A percentile compares a stretch with the other conserved stretches of the same genome.
Conservation (phyloP, 768 basidiomycete genomes). For the Gautieria morchelliformis region DNA sequence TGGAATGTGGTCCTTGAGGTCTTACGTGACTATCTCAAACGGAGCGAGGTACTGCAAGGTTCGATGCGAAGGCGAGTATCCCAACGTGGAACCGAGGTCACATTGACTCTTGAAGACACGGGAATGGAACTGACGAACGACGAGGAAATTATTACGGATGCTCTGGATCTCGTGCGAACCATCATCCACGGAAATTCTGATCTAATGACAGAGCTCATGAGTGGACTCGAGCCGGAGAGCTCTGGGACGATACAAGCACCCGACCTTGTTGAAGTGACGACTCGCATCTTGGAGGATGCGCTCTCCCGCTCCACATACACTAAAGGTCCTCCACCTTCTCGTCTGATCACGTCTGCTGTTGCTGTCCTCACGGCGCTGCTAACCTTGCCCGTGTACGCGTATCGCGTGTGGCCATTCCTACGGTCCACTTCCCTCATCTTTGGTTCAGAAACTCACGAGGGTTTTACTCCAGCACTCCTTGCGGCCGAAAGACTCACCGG, state of each 20-base stretch:
- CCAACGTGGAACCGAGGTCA: constrained; percentile 1
- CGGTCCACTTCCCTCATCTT: constrained; percentile 73
- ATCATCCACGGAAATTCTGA: constrained; percentile 61
- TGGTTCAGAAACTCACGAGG: constrained; percentile 46
- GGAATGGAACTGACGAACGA: constrained; percentile 63
- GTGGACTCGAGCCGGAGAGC: constrained; percentile 51
- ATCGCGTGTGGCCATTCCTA: constrained; percentile 81
- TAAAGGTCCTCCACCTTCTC: constrained; percentile 37
- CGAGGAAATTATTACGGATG: constrained; percentile 57
- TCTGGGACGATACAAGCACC: constrained; percentile 47
- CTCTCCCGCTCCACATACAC: constrained; percentile 38
- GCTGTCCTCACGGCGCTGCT: constrained; percentile 73
- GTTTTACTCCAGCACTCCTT: constrained; percentile 57
- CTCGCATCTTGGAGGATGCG: constrained; percentile 73
- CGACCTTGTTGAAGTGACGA: constrained; percentile 72
- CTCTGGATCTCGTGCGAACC: constrained; percentile 71
- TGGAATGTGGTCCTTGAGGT: constrained; percentile 84
- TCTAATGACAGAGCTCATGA: constrained; percentile 56
- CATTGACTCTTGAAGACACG: constrained; percentile 42
- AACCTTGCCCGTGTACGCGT: constrained; percentile 63
- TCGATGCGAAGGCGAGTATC: constrained; percentile 40
- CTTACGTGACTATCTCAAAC: constrained; percentile 64
- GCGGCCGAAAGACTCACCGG: constrained; percentile 62
- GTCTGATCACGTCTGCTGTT: constrained; percentile 71
- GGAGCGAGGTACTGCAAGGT: constrained; percentile 33